Conservation (phyloP, 805 yeast species). For the Yamadazyma nakazawae region DNA sequence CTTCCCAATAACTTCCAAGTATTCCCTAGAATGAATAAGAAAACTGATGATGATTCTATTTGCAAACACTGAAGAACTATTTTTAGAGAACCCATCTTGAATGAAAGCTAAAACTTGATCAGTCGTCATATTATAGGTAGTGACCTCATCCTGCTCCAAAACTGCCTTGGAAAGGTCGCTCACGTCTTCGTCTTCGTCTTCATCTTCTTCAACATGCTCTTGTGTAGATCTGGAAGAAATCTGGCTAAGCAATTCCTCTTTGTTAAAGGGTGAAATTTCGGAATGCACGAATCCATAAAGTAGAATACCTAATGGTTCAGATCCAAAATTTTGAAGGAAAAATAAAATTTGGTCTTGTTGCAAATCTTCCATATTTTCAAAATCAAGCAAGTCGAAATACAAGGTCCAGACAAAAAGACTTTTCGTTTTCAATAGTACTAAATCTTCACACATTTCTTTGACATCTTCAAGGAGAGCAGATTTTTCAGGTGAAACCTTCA, state of each 20-base stretch:
- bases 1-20: slow-evolving; percentile 55
- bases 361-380: slow-evolving; percentile 44
- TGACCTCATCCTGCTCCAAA: neutral
- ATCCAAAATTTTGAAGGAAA: slow-evolving; percentile 55
- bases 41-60: slow-evolving; percentile 62
- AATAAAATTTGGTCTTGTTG: slow-evolving; percentile 43
- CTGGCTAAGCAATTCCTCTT: slow-evolving; percentile 11
- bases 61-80: slow-evolving; percentile 50
- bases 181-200: slow-evolving; percentile 13
- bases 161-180: neutral
- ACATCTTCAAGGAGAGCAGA: slow-evolving; percentile 35
- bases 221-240: neutral
- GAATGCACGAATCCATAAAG: slow-evolving; percentile 64
- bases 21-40: slow-evolving; percentile 59
- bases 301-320: slow-evolving; percentile 58
- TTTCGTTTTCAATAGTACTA: slow-evolving; percentile 64
- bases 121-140: slow-evolving; percentile 26
- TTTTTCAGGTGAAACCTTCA: slow-evolving; percentile 55
- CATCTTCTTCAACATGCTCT: slow-evolving; percentile 4
- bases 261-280: slow-evolving; percentile 62
- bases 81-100: slow-evolving; percentile 46
- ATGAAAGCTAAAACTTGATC: slow-evolving; percentile 51
- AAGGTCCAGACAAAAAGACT: slow-evolving; percentile 68
- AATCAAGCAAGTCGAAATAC: slow-evolving; percentile 73
- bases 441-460: slow-evolving; percentile 59